phyloP scores from a whole-genome alignment of 352 stramenopile species.

The Phytophthora syringae region DNA sequence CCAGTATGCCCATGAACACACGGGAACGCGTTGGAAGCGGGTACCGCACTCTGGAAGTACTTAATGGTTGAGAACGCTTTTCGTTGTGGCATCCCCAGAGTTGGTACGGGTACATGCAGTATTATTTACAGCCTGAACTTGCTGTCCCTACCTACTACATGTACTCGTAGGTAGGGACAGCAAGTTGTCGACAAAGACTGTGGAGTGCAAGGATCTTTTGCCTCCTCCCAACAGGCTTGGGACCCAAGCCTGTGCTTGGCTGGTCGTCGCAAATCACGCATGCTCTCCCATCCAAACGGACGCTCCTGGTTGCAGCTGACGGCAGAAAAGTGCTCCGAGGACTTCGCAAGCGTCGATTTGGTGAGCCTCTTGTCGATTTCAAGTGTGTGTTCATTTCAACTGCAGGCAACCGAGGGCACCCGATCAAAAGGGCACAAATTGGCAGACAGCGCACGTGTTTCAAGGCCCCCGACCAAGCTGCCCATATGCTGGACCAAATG shows the following conservation, averaged over 20 bases:
- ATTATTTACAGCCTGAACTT: neutral
- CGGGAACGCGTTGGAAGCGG: too few relatives aligned
- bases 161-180: too few relatives aligned
- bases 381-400: neutral
- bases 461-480: neutral
- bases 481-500: constrained; percentile 11
- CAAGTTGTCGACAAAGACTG: neutral
- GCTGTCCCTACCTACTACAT: too few relatives aligned
- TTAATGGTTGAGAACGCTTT: too few relatives aligned
- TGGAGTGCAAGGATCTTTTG: too few relatives aligned
- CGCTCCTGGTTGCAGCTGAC: constrained; percentile 21
- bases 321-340: constrained; percentile 18
- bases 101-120: too few relatives aligned
- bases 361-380: constrained; percentile 5
- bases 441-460: neutral
- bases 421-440: neutral
- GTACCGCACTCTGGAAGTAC: too few relatives aligned
- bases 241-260: constrained; percentile 10
- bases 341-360: neutral
- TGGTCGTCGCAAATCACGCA: constrained; percentile 25
- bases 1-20: too few relatives aligned
- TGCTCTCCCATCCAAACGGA: constrained; percentile 20
- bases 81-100: too few relatives aligned
- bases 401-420: constrained; percentile 6
- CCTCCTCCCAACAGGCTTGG: too few relatives aligned